Percentiles rank a stretch among this genome's conserved stretches.
phyloP scores from a whole-genome alignment of 768 basidiomycete species.

The Auriculariales sp. region DNA sequence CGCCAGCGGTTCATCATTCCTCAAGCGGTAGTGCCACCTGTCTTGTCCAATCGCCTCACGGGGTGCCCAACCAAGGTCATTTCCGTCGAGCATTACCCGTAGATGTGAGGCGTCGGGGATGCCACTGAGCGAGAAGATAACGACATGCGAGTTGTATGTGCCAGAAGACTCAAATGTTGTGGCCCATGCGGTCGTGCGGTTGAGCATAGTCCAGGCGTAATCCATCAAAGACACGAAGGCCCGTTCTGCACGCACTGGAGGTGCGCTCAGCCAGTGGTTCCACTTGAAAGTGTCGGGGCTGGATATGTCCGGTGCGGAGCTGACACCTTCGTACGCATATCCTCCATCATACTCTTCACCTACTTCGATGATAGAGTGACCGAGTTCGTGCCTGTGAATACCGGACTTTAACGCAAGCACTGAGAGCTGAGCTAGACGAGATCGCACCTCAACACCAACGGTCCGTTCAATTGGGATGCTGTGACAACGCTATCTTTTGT shows the following conservation, averaged over 20 bases:
- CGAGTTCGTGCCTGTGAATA: slow-evolving; percentile 52
- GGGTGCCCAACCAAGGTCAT: slow-evolving; percentile 44
- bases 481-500: slow-evolving; percentile 45
- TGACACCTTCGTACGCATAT: slow-evolving; percentile 54
- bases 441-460: slow-evolving; percentile 40
- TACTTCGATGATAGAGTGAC: slow-evolving; percentile 62
- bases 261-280: slow-evolving; percentile 50
- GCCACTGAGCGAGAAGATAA: slow-evolving; percentile 64
- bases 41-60: slow-evolving; percentile 44
- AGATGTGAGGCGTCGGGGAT: slow-evolving; percentile 40
- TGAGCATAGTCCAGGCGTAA: slow-evolving; percentile 65
- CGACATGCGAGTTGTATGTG: slow-evolving; percentile 38
- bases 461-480: slow-evolving; percentile 56
- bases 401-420: too few species aligned
- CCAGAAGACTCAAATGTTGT: slow-evolving; percentile 50
- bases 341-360: slow-evolving; percentile 82
- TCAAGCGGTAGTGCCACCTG: slow-evolving; percentile 63
- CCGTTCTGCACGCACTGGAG: slow-evolving; percentile 36
- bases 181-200: slow-evolving; percentile 44
- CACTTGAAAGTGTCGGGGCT: slow-evolving; percentile 34
- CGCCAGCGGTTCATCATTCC: slow-evolving; percentile 23
- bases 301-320: slow-evolving; percentile 26
- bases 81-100: slow-evolving; percentile 43
- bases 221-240: slow-evolving; percentile 61
- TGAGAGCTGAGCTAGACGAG: neutral